Evolutionary conservation across 345 rosid genomes (phyloP).

Genomic region (Cardamine occulta): DNA sequence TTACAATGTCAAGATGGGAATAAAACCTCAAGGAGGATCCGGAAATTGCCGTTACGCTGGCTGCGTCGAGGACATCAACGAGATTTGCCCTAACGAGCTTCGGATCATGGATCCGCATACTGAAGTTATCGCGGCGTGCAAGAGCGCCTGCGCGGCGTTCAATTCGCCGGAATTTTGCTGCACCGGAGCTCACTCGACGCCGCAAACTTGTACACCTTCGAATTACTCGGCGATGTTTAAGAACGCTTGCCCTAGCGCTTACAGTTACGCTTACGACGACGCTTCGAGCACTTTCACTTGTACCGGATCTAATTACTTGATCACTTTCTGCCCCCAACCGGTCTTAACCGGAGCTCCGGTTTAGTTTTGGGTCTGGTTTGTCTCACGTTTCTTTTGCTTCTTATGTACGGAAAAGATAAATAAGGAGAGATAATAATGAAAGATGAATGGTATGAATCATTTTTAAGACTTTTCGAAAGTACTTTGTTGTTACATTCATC

Average conservation of each 20-base stretch:
- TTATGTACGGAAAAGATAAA: conserved; percentile 17
- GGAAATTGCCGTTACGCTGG: conserved; percentile 83
- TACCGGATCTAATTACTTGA: conserved; percentile 71
- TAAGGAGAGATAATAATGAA: neutral
- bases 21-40: conserved; percentile 58
- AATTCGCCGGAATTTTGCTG: conserved; percentile 80
- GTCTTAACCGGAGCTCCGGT: conserved; percentile 11
- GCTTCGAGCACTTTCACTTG: conserved; percentile 82
- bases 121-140: conserved; percentile 70
- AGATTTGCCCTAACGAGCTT: conserved; percentile 69
- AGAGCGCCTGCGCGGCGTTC: conserved; percentile 84
- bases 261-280: conserved; percentile 93
- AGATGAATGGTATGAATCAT: neutral
- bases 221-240: conserved; percentile 77
- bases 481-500: neutral
- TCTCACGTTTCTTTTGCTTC: conserved; percentile 29
- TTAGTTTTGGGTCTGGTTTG: conserved; percentile 16
- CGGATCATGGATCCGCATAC: conserved; percentile 47
- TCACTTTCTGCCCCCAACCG: conserved; percentile 68
- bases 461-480: conserved; percentile 10
- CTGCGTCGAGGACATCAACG: conserved; percentile 71
- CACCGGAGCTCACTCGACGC: conserved; percentile 71
- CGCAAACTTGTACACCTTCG: conserved; percentile 76
- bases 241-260: conserved; percentile 84
- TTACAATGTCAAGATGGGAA: conserved; percentile 69